These are phyloP conservation scores for Euphorbia lathyris DNA, from an alignment of 345 rosid species.

Conservation along the genomic window DNA sequence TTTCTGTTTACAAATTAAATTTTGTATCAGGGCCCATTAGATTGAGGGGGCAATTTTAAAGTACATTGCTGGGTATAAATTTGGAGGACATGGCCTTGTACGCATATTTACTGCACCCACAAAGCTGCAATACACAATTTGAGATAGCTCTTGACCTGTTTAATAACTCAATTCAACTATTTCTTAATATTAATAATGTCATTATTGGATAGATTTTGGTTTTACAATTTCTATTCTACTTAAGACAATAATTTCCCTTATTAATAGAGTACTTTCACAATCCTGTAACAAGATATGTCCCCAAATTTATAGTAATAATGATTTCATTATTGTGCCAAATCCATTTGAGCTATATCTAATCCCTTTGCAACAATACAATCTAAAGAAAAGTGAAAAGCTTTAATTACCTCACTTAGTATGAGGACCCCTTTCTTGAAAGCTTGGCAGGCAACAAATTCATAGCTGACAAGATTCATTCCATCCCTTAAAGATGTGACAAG, in stretches of 20 bases:
- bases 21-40: neutral
- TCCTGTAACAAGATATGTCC: neutral
- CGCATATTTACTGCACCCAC: neutral
- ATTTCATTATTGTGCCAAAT: neutral
- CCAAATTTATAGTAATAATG: neutral
- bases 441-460: slow-evolving; percentile 66
- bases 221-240: neutral
- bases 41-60: neutral
- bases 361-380: neutral
- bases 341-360: no score
- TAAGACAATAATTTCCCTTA: neutral
- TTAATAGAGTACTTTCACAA: neutral
- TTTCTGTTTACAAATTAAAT: neutral
- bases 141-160: neutral
- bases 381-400: neutral
- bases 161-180: neutral
- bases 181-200: neutral
- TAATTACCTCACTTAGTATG: slow-evolving; percentile 53
- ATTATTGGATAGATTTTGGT: neutral
- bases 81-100: neutral
- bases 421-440: slow-evolving; percentile 63
- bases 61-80: neutral
- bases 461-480: slow-evolving; percentile 66
- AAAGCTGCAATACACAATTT: neutral
- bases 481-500: slow-evolving; percentile 60